These are phyloP conservation scores for Acanthamoeba castellanii DNA, from an alignment of 208 protist species.

Conservation along the genomic window DNA sequence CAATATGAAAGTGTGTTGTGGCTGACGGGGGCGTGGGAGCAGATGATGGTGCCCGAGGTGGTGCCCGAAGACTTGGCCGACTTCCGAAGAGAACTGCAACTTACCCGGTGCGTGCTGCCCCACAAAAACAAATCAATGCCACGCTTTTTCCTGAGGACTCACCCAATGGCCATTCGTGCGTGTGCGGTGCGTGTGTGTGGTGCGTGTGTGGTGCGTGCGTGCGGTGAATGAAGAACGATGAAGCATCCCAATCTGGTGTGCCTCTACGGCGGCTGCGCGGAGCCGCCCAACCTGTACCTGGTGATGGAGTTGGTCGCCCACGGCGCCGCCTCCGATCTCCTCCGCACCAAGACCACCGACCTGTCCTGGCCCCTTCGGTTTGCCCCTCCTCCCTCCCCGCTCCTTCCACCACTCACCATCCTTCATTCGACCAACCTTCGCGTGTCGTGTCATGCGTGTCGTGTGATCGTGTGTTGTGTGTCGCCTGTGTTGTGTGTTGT, in stretches of 20 bases:
- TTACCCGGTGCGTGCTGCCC: background rate
- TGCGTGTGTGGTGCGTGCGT: background rate
- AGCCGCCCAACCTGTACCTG: slow-evolving; percentile 64
- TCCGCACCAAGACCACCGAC: slow-evolving; percentile 2
- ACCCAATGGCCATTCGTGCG: no score
- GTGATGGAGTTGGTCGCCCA: slow-evolving; percentile 57
- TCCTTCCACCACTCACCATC: no score
- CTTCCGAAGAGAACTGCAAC: slow-evolving; percentile 15
- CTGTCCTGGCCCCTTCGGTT: slow-evolving; percentile 18
- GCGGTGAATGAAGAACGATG: slow-evolving; percentile 12
- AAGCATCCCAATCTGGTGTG: slow-evolving; percentile 57
- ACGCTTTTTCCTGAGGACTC: no score
- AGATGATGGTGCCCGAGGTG: slow-evolving; percentile 41
- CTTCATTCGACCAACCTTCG: no score
- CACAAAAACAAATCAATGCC: no score
- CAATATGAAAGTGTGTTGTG: no score
- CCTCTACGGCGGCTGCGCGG: slow-evolving; percentile 38
- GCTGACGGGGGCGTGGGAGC: no score
- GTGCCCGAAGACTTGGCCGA: slow-evolving; percentile 21
- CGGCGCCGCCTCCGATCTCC: slow-evolving; percentile 23
- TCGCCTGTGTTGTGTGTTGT: background rate
- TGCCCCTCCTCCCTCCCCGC: background rate
- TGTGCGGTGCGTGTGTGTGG: background rate
- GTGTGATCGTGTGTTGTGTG: no score
- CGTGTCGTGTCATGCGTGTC: no score